Conservation (phyloP, 371 early-diverging fungal species). For the Mucor racemosus region DNA sequence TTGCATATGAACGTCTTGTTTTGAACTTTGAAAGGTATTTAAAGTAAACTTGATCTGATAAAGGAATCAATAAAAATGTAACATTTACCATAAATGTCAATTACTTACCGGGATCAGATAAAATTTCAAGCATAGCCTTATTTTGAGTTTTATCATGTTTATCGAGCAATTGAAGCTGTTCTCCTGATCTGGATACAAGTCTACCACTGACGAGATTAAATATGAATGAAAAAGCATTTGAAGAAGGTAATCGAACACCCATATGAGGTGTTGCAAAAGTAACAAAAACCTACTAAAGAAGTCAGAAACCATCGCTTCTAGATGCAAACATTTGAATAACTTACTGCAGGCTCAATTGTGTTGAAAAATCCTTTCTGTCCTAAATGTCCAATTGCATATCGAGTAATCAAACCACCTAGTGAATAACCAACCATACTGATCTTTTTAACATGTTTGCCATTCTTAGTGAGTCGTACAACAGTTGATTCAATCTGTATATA, state of each 20-base stretch:
- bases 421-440: constrained; percentile 83
- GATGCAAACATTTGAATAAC: neutral
- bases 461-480: constrained; percentile 10
- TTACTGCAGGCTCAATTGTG: constrained; percentile 56
- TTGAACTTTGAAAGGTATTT: constrained; percentile 44
- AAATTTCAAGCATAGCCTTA: constrained; percentile 55
- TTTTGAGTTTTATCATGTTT: constrained; percentile 31
- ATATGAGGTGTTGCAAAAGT: constrained; percentile 86
- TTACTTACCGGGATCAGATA: constrained; percentile 65
- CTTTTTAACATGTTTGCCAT: constrained; percentile 45
- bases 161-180: constrained; percentile 62
- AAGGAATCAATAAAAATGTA: neutral
- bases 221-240: constrained; percentile 34
- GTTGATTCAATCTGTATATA: constrained; percentile 20
- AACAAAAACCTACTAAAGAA: constrained; percentile 53
- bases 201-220: constrained; percentile 58
- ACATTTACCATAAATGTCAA: neutral
- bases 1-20: constrained; percentile 69
- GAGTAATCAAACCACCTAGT: constrained; percentile 76
- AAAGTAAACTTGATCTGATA: constrained; percentile 18
- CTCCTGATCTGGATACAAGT: constrained; percentile 63
- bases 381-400: constrained; percentile 75
- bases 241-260: constrained; percentile 57
- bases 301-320: too few relatives aligned
- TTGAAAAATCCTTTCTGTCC: constrained; percentile 64